phyloP scores from a whole-genome alignment of 495 filamentous ascomycete genomes.

The Aspergillus baeticus region DNA sequence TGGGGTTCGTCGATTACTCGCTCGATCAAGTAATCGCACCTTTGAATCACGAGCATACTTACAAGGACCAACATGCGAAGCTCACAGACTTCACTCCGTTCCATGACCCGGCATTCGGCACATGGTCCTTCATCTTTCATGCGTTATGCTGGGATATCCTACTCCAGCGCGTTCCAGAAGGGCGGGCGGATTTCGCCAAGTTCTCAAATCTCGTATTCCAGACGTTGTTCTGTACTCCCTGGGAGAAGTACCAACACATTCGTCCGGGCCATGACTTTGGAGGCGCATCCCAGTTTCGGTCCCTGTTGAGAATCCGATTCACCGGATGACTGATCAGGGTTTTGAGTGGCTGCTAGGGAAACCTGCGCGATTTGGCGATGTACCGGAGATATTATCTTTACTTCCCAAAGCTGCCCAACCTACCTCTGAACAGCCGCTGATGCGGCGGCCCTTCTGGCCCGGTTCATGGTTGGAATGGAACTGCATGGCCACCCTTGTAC shows the following conservation, averaged over 20 bases:
- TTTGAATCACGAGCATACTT: background rate
- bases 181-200: background rate
- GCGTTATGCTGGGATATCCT: constrained; percentile 7
- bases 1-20: constrained; percentile 3
- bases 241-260: background rate
- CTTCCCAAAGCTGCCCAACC: background rate
- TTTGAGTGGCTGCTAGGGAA: background rate
- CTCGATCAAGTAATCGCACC: background rate
- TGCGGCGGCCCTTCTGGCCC: background rate
- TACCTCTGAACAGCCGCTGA: background rate
- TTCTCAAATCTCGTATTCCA: background rate
- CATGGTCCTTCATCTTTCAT: background rate
- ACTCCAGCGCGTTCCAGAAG: constrained; percentile 3
- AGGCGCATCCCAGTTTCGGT: constrained; percentile 4
- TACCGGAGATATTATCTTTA: background rate
- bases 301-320: background rate
- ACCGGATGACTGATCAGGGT: background rate
- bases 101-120: background rate
- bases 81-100: background rate
- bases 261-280: constrained; percentile 13
- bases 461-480: background rate
- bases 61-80: background rate
- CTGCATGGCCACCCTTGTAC: background rate
- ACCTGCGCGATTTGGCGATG: background rate
- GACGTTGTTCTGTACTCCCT: background rate